phyloP scores from a whole-genome alignment of 2,329 filamentous ascomycete genomes.

The Ceratocystiopsis brevicomis region DNA sequence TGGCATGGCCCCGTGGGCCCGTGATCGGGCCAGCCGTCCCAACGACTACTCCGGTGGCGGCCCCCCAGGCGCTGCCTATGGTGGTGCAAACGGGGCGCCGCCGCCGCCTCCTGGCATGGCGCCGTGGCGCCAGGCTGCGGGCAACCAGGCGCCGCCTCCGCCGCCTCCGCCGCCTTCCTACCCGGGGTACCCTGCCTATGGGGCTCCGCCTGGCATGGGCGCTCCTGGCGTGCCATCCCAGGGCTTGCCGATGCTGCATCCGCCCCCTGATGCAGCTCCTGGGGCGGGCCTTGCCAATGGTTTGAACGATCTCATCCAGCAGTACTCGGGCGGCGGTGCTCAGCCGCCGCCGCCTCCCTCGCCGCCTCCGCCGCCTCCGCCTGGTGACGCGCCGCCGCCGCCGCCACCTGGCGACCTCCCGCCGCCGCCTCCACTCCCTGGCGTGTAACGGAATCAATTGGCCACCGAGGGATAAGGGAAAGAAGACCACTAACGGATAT shows the following conservation, averaged over 20 bases:
- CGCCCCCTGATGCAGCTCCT: constrained; percentile 18
- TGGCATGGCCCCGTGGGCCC: constrained; percentile 39
- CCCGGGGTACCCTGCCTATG: constrained; percentile 20
- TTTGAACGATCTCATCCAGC: constrained; percentile 46
- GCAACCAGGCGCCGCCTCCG: constrained; percentile 20
- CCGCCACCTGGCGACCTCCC: constrained; percentile 19
- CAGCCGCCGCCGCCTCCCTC: constrained; percentile 1
- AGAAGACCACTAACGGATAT: too few species aligned
- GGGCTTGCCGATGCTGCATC: constrained; percentile 7
- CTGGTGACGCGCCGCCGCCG: constrained; percentile 16
- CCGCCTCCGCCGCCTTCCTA: constrained; percentile 22
- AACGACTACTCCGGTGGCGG: constrained; percentile 21
- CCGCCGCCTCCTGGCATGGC: constrained; percentile 38
- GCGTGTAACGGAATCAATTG: constrained; percentile 7
- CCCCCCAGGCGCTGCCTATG: constrained; percentile 18
- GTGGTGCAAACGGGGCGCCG: constrained; percentile 1
- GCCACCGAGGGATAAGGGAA: too few species aligned
- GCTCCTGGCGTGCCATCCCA: constrained; percentile 4
- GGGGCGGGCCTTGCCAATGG: constrained; percentile 31
- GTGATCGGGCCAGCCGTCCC: constrained; percentile 33
- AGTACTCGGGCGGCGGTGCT: constrained; percentile 22
- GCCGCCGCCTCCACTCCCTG: constrained; percentile 16
- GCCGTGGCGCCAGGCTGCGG: constrained; percentile 22
- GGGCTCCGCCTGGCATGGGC: constrained; percentile 31
- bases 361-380: constrained; percentile 7